Percentiles rank a stretch among this genome's conserved stretches.
Evolutionary conservation across 2,329 filamentous ascomycete species (phyloP).

Genomic region (Thermoascus crustaceus): DNA sequence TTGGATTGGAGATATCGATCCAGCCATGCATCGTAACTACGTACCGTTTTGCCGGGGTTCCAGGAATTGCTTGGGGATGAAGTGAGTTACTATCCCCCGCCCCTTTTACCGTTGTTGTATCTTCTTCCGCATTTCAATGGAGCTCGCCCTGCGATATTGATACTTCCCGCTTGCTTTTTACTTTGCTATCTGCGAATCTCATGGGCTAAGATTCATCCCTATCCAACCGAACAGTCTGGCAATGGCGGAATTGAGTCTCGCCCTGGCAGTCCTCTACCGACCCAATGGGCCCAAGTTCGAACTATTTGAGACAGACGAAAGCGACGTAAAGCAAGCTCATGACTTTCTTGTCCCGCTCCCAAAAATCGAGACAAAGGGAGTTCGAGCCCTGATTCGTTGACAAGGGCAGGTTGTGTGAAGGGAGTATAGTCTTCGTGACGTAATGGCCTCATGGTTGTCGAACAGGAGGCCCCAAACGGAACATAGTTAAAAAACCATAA

Average conservation of each 20-base stretch:
- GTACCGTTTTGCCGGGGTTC: constrained; percentile 29
- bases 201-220: neutral
- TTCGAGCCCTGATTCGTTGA: constrained; percentile 13
- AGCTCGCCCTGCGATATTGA: too few relatives aligned
- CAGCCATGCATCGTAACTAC: constrained; percentile 21
- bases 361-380: constrained; percentile 14
- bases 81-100: constrained; percentile 16
- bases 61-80: constrained; percentile 37
- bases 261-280: constrained; percentile 14
- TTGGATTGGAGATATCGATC: constrained; percentile 16
- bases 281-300: constrained; percentile 10
- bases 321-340: constrained; percentile 14
- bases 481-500: too few relatives aligned
- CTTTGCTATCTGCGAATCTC: neutral
- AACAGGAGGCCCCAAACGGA: too few relatives aligned
- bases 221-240: constrained; percentile 13
- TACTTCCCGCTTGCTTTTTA: too few relatives aligned
- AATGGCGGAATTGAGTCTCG: constrained; percentile 16
- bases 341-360: constrained; percentile 16
- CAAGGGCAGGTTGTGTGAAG: too few relatives aligned
- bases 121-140: too few relatives aligned
- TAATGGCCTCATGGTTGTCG: too few relatives aligned
- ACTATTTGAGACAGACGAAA: constrained; percentile 14
- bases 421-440: too few relatives aligned
- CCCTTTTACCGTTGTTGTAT: too few relatives aligned